These are phyloP conservation scores for Lipomyces orientalis DNA, from an alignment of 805 yeast species.

Conservation along the genomic window DNA sequence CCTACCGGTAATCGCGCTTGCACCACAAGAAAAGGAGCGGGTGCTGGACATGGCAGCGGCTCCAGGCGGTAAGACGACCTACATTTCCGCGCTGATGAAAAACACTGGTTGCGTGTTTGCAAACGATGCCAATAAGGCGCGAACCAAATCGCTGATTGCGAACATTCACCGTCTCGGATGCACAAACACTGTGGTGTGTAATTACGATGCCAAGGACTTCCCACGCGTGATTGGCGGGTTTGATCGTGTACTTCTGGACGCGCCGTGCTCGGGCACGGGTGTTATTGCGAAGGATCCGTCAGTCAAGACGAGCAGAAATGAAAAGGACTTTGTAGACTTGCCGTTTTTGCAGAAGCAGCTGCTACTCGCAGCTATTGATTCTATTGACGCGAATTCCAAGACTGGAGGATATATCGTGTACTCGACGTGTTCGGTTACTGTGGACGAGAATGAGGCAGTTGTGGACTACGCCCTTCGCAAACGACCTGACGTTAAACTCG, in stretches of 20 bases:
- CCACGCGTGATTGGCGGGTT: slow-evolving; percentile 99
- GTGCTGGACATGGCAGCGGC: slow-evolving; percentile 99
- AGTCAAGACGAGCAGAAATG: slow-evolving; percentile 91
- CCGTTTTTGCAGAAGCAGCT: slow-evolving; percentile 97
- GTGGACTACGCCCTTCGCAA: slow-evolving; percentile 97
- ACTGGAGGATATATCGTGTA: slow-evolving; percentile 95
- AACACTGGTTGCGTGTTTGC: slow-evolving; percentile 98
- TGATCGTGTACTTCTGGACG: slow-evolving; percentile 92
- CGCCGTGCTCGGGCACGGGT: slow-evolving; percentile 99
- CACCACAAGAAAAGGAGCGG: slow-evolving; percentile 96
- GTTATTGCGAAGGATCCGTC: slow-evolving; percentile 97
- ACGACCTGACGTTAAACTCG: slow-evolving; percentile 93
- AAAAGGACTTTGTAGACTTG: slow-evolving; percentile 93
- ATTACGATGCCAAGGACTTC: slow-evolving; percentile 97
- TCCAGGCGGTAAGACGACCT: slow-evolving; percentile 98
- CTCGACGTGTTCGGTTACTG: slow-evolving; percentile 98
- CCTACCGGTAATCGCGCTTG: slow-evolving; percentile 96
- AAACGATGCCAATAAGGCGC: slow-evolving; percentile 93
- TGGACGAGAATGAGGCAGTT: slow-evolving; percentile 97
- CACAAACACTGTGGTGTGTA: slow-evolving; percentile 93
- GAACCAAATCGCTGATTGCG: slow-evolving; percentile 95
- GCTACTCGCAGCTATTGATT: slow-evolving; percentile 91
- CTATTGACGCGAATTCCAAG: slow-evolving; percentile 89
- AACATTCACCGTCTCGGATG: slow-evolving; percentile 97
- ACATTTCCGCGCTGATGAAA: slow-evolving; percentile 93